Evolutionary conservation across 2,329 filamentous ascomycete genomes (phyloP), one percentile per base, ranked within the genome.

Genomic region (Exophiala xenobiotica): DNA sequence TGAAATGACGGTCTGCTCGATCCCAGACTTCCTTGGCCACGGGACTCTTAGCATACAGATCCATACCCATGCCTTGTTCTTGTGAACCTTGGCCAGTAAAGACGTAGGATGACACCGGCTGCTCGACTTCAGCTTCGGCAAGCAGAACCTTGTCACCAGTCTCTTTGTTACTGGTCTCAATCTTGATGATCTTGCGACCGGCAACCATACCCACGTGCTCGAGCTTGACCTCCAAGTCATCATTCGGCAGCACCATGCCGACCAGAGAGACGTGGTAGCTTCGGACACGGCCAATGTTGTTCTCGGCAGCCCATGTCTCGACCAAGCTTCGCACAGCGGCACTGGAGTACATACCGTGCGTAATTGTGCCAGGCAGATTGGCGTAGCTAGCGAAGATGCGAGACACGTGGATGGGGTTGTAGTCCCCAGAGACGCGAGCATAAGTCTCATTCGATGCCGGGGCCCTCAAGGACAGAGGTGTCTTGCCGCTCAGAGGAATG

Each of bases 1-100:
- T 85, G 70, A 99, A 92, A 70, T 99, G 95, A 73, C 89, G 95
- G 74, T 99, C 93, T 44, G 93, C 95, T 54, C 90, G 85, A 70
- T 96, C 93, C 93, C 93, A 99, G 45, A 99, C 93, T 64, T 96
- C 92, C 76, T 90, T 91, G 57, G 93, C 95, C 16, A 99, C 93
- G 29, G 86, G 78, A 69, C 93, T 97, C 78, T 86, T 95, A 65
- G 80, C 87, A 70, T 99, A 99, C 45, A 99, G 80, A 66, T 97
- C 93, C 93, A 99, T 99, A 73, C 93, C 93, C 93, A 99, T 99
- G 57, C 93, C 93, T 71, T 99, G 93, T 72, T 99, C 93, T 72
- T 99, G 95, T 44, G 91, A 96, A 64, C 93, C 93, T 72, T 99
- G 93, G 49, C 93, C 93, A 58, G 95, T 99, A 73, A 99, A 99